Evolutionary conservation across 148 eudicot species (phyloP), one percentile per base, ranked within the genome.

Genomic region (Hydrangea macrophylla): DNA sequence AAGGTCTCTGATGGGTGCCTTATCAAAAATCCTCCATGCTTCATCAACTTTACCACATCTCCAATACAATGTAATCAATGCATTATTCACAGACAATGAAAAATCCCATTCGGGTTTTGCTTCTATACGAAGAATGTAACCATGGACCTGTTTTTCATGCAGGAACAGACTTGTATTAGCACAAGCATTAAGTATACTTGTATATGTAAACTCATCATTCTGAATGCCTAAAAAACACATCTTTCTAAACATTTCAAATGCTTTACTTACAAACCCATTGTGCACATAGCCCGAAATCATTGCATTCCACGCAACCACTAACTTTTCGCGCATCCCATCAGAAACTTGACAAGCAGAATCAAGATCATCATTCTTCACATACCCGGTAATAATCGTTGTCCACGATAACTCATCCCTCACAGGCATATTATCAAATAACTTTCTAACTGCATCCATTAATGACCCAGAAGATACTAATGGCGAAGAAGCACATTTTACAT

Each of bases 371-470:
- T 79, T 83, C 75, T 83, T 84, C 55, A 83, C 84, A 28, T 81
- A 86, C 24, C 91, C 91, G 6, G 84, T 77, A 56, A 86, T 81
- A 62, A 86, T 79, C 1, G 91, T 86, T 5, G 88, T 86, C 91
- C 83, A 84, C 7, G 88, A 75, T 39, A 81, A 56, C 73, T 86
- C 91, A 70, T 86, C 84, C 65, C 67, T 86, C 72, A 24, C 72
- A 5, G 3, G 61, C 86, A 82, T 81, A 48, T 76, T 82, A 79
- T 86, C 84, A 76, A 86, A 86, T 12, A 86, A 23, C 61, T 31
- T 76, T 40, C 86, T 77, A 65, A 84, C 91, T 9, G 37, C 70
- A 67, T 56, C 72, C 83, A 84, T 74, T 65, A 86, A 70, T 6
- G 30, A 68, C 1, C 58, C 45, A 20, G 85, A 65, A 31, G 17